Evolutionary conservation across 352 stramenopile species (phyloP), one percentile per base, ranked within the genome.

Genomic region (Globisporangium barbulae): DNA sequence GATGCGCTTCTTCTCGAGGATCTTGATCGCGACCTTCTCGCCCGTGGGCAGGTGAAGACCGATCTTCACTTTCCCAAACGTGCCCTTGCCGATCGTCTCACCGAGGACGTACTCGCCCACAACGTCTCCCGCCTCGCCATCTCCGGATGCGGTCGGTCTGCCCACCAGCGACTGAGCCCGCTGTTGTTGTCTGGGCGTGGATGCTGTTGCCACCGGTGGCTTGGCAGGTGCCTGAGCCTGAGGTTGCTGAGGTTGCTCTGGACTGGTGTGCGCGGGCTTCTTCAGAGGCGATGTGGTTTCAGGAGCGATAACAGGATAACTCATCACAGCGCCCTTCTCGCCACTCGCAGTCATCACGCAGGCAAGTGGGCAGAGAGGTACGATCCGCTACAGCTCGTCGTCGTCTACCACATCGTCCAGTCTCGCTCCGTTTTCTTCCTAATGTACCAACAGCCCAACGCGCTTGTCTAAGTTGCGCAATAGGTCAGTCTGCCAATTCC

Each of bases 21-120:
- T 90, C 70, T 98, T 98, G 49, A 98, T 59, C 0, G 91, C 91
- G 25, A 98, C 93, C 65, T 94, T 96, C 68, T 98, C 92, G 31
- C 88, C 88, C n/a, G 93, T 98, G 21, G 88, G 63, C 35, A 92
- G 65, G 58, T 98, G 91, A 31, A 89, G 70, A 9, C 86, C 94
- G 25, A 94, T 64, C 30, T 94, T 96, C 25, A 98, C 94, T 67
- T 97, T 97, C 25, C 94, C 94, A 68, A 98, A 98, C 2, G 94
- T 98, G 25, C 94, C 94, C 68, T 98, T 89, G 30, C 94, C 94
- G 60, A 98, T 88, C 19, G 90, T 97, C 63, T 96, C 91, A 19
- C 92, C 90, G 2, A 98, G 66, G 2, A 94, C 74, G 65, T 97
- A 98, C 50, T 97, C 76, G n/a, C 91, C 93, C 6, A 97, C 67